Percentiles rank a stretch among this genome's conserved stretches.
Conservation (phyloP, 2,329 filamentous ascomycete genomes). For the Herpotrichia juniperi region DNA sequence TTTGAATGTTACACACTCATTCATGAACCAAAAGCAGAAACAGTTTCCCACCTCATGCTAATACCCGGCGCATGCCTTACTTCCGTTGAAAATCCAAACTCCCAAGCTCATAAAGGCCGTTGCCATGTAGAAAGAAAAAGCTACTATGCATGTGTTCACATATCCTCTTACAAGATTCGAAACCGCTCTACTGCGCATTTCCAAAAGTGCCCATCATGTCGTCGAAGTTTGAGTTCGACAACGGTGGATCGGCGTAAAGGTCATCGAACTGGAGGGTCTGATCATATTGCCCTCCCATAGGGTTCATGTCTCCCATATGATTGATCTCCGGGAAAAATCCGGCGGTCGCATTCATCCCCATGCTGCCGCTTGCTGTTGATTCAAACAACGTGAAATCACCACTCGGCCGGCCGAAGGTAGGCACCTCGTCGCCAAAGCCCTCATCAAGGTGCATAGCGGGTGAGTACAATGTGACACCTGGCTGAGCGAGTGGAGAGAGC, state of each 20-base stretch:
- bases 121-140: conserved; percentile 13
- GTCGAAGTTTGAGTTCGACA: conserved; percentile 28
- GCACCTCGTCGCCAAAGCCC: conserved; percentile 63
- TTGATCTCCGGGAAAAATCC: conserved; percentile 41
- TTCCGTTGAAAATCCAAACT: conserved; percentile 22
- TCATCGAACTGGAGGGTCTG: conserved; percentile 7
- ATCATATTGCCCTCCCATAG: conserved; percentile 49
- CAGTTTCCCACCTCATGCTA: conserved; percentile 6
- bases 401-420: conserved; percentile 36
- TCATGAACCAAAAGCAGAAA: conserved; percentile 20
- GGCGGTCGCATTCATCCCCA: conserved; percentile 29
- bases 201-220: conserved; percentile 32
- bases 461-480: conserved; percentile 72
- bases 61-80: conserved; percentile 9
- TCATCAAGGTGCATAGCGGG: conserved; percentile 69
- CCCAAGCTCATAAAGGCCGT: conserved; percentile 21
- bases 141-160: neutral
- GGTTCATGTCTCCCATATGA: conserved; percentile 34
- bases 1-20: conserved; percentile 27
- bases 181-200: conserved; percentile 26
- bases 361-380: conserved; percentile 25
- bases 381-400: conserved; percentile 70
- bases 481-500: conserved; percentile 72
- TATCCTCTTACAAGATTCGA: neutral
- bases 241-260: conserved; percentile 31